phyloP scores from a whole-genome alignment of 306 rosid genomes.

The Cicer cuneatum region DNA sequence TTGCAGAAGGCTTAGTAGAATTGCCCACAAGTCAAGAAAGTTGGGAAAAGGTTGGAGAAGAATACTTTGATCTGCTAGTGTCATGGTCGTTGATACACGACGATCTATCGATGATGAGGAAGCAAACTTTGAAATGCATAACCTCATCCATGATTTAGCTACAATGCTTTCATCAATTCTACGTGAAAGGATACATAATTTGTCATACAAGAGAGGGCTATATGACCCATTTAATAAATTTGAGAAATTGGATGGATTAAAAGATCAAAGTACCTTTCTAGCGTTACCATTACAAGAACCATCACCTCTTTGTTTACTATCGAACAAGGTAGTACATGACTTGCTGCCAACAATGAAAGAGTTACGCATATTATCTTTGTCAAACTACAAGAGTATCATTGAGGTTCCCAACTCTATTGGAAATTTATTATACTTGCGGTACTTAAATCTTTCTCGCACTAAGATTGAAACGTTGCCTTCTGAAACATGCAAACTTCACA shows the following conservation, averaged over 20 bases:
- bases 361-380: slow-evolving; percentile 35
- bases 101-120: background rate
- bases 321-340: slow-evolving; percentile 3
- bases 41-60: slow-evolving; percentile 38
- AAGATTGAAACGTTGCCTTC: slow-evolving; percentile 8
- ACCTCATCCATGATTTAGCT: slow-evolving; percentile 45
- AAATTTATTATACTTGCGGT: slow-evolving; percentile 36
- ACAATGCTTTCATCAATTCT: background rate
- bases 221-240: slow-evolving; percentile 13
- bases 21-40: background rate
- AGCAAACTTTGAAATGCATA: background rate
- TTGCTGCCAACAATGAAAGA: background rate
- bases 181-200: slow-evolving; percentile 11
- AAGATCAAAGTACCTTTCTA: background rate
- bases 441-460: slow-evolving; percentile 37
- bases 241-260: background rate
- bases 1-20: slow-evolving; percentile 43
- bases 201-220: background rate
- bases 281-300: background rate
- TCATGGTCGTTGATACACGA: slow-evolving; percentile 40
- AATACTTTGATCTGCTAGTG: slow-evolving; percentile 43
- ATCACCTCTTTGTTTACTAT: slow-evolving; percentile 19
- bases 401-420: slow-evolving; percentile 31
- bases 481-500: slow-evolving; percentile 25
- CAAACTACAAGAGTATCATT: background rate